Evolutionary conservation across 2,329 filamentous ascomycete species (phyloP).

Genomic region (Aspergillus glaucus): DNA sequence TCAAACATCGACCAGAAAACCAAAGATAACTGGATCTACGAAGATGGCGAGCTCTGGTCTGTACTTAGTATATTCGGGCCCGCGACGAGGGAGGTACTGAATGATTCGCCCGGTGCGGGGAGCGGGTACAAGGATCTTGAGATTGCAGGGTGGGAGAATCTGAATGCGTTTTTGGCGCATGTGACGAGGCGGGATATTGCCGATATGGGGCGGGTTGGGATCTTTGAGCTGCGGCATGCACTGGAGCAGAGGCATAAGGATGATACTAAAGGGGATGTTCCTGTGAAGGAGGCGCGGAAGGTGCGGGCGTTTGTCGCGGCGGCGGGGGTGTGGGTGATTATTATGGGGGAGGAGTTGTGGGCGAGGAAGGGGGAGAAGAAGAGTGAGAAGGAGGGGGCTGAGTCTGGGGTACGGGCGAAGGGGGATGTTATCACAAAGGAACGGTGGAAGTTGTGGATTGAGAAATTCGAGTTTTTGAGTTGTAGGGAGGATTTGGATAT

Average conservation of each 20-base stretch:
- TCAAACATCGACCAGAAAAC: not conserved
- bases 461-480: slow-evolving; percentile 12
- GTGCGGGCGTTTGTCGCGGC: slow-evolving; percentile 4
- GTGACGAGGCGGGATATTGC: slow-evolving; percentile 2
- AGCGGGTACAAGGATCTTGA: slow-evolving; percentile 1
- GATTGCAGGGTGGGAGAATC: slow-evolving; percentile 4
- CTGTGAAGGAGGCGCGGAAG: not conserved
- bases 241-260: slow-evolving; percentile 7
- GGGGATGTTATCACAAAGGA: slow-evolving; percentile 4
- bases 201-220: slow-evolving; percentile 2
- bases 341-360: slow-evolving; percentile 18
- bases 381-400: not conserved
- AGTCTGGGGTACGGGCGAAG: not conserved
- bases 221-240: slow-evolving; percentile 2
- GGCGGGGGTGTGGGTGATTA: slow-evolving; percentile 11
- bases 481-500: slow-evolving; percentile 11
- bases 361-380: slow-evolving; percentile 3
- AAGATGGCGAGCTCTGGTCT: not conserved
- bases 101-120: slow-evolving; percentile 4
- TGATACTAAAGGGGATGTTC: not conserved
- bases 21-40: not conserved
- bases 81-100: not conserved
- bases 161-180: slow-evolving; percentile 8
- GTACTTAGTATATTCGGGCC: not conserved
- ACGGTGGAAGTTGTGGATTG: slow-evolving; percentile 13